A percentile compares a stretch with the other conserved stretches of the same genome.
Evolutionary conservation across 1,284 basidiomycete species (phyloP).

Genomic region (Irpex sp.): DNA sequence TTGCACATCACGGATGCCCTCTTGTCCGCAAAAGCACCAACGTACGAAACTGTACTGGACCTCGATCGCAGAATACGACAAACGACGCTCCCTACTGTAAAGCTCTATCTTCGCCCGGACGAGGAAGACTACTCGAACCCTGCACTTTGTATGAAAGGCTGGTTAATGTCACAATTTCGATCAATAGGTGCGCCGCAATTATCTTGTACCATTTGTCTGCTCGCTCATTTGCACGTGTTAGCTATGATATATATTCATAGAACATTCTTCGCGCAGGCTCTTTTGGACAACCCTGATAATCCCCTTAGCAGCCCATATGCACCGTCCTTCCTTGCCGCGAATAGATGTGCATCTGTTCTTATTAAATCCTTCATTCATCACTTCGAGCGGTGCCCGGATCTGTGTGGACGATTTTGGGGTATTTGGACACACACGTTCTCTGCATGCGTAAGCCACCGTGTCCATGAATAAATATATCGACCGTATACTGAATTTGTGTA

Average conservation of each 20-base stretch:
- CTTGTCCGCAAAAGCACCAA: slow-evolving; percentile 26
- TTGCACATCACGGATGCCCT: slow-evolving; percentile 23
- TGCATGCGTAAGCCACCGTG: slow-evolving; percentile 29
- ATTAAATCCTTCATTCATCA: slow-evolving; percentile 33
- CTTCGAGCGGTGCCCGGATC: slow-evolving; percentile 21
- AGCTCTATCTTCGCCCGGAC: slow-evolving; percentile 25
- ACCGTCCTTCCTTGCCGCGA: slow-evolving; percentile 37
- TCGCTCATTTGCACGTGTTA: background rate
- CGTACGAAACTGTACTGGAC: slow-evolving; percentile 27
- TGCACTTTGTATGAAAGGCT: slow-evolving; percentile 26
- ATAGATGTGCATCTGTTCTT: slow-evolving; percentile 33
- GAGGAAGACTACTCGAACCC: slow-evolving; percentile 28
- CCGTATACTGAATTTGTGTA: background rate
- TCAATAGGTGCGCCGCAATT: slow-evolving; percentile 23
- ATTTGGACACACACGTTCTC: slow-evolving; percentile 38
- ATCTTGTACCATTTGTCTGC: background rate
- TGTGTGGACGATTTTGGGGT: slow-evolving; percentile 34
- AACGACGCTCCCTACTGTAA: slow-evolving; percentile 24
- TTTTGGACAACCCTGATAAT: slow-evolving; percentile 35
- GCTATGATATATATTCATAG: slow-evolving; percentile 18
- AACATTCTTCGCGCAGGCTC: slow-evolving; percentile 37
- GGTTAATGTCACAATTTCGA: slow-evolving; percentile 29
- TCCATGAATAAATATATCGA: background rate
- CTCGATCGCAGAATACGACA: slow-evolving; percentile 29
- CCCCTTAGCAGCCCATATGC: slow-evolving; percentile 37